Evolutionary conservation across 352 stramenopile species (phyloP).

Genomic region (Phytopythium oedochilum): DNA sequence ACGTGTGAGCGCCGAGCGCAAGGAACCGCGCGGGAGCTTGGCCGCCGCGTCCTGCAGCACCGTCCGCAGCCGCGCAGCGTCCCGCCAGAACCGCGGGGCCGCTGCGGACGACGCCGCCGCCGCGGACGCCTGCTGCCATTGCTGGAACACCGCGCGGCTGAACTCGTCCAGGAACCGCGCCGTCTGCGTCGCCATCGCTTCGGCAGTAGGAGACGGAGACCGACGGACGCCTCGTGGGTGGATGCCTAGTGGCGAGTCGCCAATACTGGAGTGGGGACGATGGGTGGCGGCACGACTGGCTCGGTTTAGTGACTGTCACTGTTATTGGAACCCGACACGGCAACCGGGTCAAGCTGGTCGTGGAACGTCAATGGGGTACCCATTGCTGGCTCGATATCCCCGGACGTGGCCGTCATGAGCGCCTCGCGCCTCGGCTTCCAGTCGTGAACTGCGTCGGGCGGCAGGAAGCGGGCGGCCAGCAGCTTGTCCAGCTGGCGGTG

Average conservation of each 20-base stretch:
- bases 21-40: slow-evolving; percentile 45
- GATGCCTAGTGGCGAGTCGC: no score
- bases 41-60: slow-evolving; percentile 54
- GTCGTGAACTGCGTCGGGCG: background rate
- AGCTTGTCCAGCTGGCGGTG: background rate
- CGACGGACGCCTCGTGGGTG: no score
- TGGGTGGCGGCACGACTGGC: no score
- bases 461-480: background rate
- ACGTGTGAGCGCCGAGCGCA: slow-evolving; percentile 39
- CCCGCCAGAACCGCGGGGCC: slow-evolving; percentile 41
- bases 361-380: no score
- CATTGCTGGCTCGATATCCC: no score
- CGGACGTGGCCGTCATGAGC: background rate
- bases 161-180: slow-evolving; percentile 61
- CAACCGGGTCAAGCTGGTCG: no score
- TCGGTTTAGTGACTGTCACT: no score
- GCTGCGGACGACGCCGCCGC: slow-evolving; percentile 3
- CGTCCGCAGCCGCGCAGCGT: slow-evolving; percentile 26
- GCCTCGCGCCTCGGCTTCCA: background rate
- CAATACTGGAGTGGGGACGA: no score
- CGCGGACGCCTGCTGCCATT: slow-evolving; percentile 31
- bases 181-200: slow-evolving; percentile 37
- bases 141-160: slow-evolving; percentile 40
- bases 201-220: no score
- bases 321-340: no score